Evolutionary conservation across 768 basidiomycete genomes (phyloP).

Genomic region (Rhodotorula paludigena): DNA sequence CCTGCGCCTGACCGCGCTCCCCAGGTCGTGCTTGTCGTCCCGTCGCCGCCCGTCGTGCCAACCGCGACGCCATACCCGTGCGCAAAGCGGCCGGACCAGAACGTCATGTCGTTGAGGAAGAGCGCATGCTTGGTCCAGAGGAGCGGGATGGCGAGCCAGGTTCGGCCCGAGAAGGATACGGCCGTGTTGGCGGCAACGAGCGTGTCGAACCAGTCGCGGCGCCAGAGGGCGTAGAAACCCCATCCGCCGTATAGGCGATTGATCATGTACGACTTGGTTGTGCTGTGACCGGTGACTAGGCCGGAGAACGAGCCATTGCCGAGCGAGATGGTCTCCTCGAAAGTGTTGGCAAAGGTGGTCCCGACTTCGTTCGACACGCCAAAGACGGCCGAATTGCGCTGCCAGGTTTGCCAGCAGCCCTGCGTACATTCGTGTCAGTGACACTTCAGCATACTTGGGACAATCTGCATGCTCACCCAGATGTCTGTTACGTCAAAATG

Average conservation of each 20-base stretch:
- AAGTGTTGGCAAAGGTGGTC: conserved; percentile 14
- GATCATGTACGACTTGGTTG: conserved; percentile 15
- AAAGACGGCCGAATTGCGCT: conserved; percentile 8
- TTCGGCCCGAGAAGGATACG: conserved; percentile 7
- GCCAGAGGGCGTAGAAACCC: conserved; percentile 24
- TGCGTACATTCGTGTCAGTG: not conserved
- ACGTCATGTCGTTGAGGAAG: conserved; percentile 6
- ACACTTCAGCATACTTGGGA: accelerated
- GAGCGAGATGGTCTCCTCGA: conserved; percentile 22
- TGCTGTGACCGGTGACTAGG: conserved; percentile 20
- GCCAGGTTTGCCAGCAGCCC: conserved; percentile 21
- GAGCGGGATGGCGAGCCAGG: conserved; percentile 22
- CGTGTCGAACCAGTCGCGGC: conserved; percentile 12
- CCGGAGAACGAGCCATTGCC: conserved; percentile 26
- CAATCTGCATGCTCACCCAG: not conserved
- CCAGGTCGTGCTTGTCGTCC: not conserved
- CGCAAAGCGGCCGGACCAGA: conserved; percentile 22
- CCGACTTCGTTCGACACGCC: conserved; percentile 18
- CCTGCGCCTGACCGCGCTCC: too few species aligned
- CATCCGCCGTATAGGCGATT: conserved; percentile 15
- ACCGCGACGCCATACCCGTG: conserved; percentile 13
- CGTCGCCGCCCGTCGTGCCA: not conserved
- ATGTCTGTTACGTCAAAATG: not conserved
- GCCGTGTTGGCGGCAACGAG: conserved; percentile 10
- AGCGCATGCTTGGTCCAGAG: conserved; percentile 33